Evolutionary conservation across 306 rosid genomes (phyloP).

Genomic region (Abrus pulchellus): DNA sequence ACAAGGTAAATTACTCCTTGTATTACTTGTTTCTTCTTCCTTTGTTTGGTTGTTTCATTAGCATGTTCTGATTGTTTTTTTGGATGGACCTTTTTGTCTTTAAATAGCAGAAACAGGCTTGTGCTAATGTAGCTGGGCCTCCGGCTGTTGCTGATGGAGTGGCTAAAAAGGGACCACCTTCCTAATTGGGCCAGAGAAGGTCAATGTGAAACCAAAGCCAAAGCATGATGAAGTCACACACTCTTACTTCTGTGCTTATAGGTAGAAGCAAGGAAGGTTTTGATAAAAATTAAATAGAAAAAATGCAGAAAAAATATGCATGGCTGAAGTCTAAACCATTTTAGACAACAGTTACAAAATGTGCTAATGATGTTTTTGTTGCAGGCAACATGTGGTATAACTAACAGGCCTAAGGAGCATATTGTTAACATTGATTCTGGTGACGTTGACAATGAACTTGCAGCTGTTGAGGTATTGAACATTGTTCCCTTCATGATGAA

Average conservation of each 20-base stretch:
- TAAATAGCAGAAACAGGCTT: conserved; percentile 65
- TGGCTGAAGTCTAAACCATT: too few species aligned
- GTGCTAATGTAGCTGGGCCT: conserved; percentile 61
- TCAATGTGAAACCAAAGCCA: conserved; percentile 55
- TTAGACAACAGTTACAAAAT: not conserved
- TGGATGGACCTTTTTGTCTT: not conserved
- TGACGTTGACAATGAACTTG: conserved; percentile 73
- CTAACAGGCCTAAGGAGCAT: conserved; percentile 73
- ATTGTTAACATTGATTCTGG: conserved; percentile 76
- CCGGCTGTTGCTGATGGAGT: conserved; percentile 52
- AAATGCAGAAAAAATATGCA: not conserved
- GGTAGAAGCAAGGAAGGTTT: conserved; percentile 86
- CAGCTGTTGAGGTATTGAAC: conserved; percentile 66
- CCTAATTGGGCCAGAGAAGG: conserved; percentile 57
- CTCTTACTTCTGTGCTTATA: conserved; percentile 75
- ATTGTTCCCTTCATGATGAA: too few species aligned
- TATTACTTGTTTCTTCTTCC: not conserved
- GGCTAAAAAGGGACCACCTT: conserved; percentile 59
- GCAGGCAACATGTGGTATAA: conserved; percentile 80
- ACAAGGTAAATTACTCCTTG: conserved; percentile 55
- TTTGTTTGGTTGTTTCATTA: not conserved
- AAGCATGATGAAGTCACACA: conserved; percentile 57
- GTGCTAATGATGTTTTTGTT: not conserved
- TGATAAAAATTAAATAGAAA: not conserved
- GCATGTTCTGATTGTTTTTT: conserved; percentile 8